Evolutionary conservation across 75 land plant genomes (phyloP).

Genomic region (Ceratopteris richardii): DNA sequence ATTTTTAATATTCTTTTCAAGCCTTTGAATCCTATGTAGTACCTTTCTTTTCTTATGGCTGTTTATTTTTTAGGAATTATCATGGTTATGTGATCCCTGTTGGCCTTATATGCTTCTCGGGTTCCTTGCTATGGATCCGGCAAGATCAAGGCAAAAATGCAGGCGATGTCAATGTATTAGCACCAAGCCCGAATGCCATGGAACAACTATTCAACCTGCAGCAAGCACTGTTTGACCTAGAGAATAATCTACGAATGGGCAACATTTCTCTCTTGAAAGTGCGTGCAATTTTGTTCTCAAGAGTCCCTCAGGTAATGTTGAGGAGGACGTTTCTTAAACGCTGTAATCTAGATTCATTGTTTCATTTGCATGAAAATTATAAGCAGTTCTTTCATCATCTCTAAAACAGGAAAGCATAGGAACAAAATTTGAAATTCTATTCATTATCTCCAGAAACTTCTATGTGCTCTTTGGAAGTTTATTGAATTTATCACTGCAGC

Average conservation of each 20-base stretch:
- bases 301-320: constrained; percentile 78
- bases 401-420: too few species aligned
- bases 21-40: background rate
- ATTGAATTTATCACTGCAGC: too few species aligned
- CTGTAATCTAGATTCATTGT: too few species aligned
- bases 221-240: constrained; percentile 69
- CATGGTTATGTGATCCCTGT: constrained; percentile 38
- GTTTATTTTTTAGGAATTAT: constrained; percentile 52
- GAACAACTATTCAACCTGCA: constrained; percentile 91
- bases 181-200: constrained; percentile 67
- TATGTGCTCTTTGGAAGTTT: too few species aligned
- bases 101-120: constrained; percentile 40
- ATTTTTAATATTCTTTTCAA: background rate
- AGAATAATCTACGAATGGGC: constrained; percentile 69
- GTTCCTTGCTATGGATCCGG: constrained; percentile 51
- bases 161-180: constrained; percentile 46
- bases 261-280: constrained; percentile 73
- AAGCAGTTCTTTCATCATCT: too few species aligned
- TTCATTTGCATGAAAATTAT: too few species aligned
- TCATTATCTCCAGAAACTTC: too few species aligned
- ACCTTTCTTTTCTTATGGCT: constrained; percentile 3
- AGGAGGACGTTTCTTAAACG: too few species aligned
- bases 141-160: constrained; percentile 39
- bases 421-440: too few species aligned
- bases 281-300: constrained; percentile 63